Base-by-base conservation (phyloP, 73 alveolate species). In the Paramecium caudatum region DNA sequence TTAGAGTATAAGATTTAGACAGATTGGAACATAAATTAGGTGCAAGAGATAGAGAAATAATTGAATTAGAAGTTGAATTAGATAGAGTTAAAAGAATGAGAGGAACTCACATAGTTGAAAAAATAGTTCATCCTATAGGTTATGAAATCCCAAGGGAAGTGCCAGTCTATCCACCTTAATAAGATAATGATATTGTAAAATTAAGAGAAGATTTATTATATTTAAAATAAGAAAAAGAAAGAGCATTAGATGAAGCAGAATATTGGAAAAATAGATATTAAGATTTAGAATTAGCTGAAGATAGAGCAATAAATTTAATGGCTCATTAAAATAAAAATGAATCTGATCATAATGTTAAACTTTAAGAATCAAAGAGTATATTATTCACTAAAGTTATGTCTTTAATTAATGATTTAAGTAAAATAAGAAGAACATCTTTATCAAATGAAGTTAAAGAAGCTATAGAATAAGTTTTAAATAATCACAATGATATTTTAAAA, bases 171-270 rank as follows among this genome's bases (percentile, higher is more conserved):
- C 49, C 65, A 36, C 88, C 88, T n/a, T 12, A 27, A 9, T 6
- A 69, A 36, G 86, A 69, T 69, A 36, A 37, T 17, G 86, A 69
- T 17, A 43, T 69, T 10, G 62, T 69, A 10, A 36, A 69, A 37
- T 69, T 69, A 37, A 33, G 86, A 37, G 86, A 69, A 69, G 82
- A 74, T 74, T 15, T 74, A 9, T 45, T 74, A 19, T 74, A 74
- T 74, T 45, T 74, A 7, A 19, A 74, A 74, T 74, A 74, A 43
- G 88, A 74, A 5, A 74, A 37, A 41, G 88, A 74, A 0, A 74
- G 88, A 17, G 88, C 88, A 15, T 45, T 74, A 5, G 88, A 74
- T 74, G 88, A 74, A 23, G 88, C 88, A 17, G 88, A 74, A 16
- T 74, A 74, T 45, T 74, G 88, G 88, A 74, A 37, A 45, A 37